Evolutionary conservation across 768 basidiomycete species (phyloP).

Genomic region (Nidularia pulvinata): DNA sequence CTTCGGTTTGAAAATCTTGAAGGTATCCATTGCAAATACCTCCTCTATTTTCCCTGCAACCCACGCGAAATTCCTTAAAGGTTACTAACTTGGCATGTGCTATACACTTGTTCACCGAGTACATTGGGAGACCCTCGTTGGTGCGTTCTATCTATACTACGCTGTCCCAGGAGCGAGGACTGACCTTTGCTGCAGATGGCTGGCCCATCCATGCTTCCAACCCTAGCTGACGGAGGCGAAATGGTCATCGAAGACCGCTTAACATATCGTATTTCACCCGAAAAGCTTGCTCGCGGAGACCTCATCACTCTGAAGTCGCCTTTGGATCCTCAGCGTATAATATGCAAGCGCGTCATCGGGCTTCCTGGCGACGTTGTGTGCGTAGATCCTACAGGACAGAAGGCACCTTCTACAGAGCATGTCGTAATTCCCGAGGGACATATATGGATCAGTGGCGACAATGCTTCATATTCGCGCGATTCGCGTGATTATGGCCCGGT

Average conservation of each 20-base stretch:
- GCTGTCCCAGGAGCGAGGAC: not conserved
- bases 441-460: conserved; percentile 93
- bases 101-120: conserved; percentile 62
- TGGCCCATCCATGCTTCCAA: conserved; percentile 85
- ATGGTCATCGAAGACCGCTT: conserved; percentile 62
- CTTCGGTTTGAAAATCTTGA: conserved; percentile 7
- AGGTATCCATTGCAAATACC: conserved; percentile 9
- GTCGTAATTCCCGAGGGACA: conserved; percentile 83
- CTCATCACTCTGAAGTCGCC: conserved; percentile 76
- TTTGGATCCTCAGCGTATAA: conserved; percentile 55
- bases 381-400: conserved; percentile 78
- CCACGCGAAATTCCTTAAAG: conserved; percentile 23
- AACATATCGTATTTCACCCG: conserved; percentile 48
- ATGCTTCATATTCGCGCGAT: conserved; percentile 79
- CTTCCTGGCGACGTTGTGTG: conserved; percentile 89
- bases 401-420: conserved; percentile 68
- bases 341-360: conserved; percentile 92
- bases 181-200: conserved; percentile 41
- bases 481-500: conserved; percentile 95
- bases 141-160: conserved; percentile 28
- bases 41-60: not conserved
- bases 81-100: conserved; percentile 53
- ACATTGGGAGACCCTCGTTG: conserved; percentile 54
- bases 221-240: conserved; percentile 60
- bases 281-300: conserved; percentile 68